These are phyloP conservation scores for Fragaria ananassa DNA, from an alignment of 306 rosid genomes.

Conservation along the genomic window DNA sequence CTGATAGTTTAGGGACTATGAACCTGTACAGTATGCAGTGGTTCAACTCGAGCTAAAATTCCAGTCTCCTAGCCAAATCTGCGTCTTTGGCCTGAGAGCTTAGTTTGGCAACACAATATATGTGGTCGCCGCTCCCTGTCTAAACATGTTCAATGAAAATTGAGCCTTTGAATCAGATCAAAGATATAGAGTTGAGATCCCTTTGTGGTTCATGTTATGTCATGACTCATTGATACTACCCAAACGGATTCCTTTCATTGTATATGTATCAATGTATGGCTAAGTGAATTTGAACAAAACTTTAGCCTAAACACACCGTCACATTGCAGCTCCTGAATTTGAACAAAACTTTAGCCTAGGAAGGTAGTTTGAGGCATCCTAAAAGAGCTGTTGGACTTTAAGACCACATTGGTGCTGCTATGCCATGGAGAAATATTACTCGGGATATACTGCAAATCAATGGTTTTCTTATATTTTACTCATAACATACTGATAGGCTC, in stretches of 20 bases:
- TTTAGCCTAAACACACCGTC: not conserved
- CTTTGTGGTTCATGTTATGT: not conserved
- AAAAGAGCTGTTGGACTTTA: not conserved
- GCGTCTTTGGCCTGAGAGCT: not conserved
- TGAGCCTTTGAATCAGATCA: too few relatives aligned
- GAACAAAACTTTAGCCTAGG: not conserved
- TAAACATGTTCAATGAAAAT: not conserved
- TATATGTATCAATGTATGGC: constrained; percentile 42
- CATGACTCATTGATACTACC: constrained; percentile 47
- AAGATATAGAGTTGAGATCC: not conserved
- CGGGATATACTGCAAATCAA: not conserved
- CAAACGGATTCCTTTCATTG: constrained; percentile 57
- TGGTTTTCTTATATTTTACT: too few relatives aligned
- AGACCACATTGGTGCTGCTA: not conserved
- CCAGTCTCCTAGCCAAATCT: not conserved
- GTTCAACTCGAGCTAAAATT: not conserved
- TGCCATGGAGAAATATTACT: not conserved
- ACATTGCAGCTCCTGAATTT: constrained; percentile 52
- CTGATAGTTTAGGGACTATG: too few relatives aligned
- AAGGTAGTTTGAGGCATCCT: not conserved
- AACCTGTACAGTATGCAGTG: not conserved
- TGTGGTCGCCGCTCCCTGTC: not conserved
- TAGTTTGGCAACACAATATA: not conserved
- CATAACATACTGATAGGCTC: not conserved
- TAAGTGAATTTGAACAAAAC: constrained; percentile 26